These are phyloP conservation scores for Starmerella asiatica DNA, from an alignment of 805 yeast genomes.

Conservation along the genomic window DNA sequence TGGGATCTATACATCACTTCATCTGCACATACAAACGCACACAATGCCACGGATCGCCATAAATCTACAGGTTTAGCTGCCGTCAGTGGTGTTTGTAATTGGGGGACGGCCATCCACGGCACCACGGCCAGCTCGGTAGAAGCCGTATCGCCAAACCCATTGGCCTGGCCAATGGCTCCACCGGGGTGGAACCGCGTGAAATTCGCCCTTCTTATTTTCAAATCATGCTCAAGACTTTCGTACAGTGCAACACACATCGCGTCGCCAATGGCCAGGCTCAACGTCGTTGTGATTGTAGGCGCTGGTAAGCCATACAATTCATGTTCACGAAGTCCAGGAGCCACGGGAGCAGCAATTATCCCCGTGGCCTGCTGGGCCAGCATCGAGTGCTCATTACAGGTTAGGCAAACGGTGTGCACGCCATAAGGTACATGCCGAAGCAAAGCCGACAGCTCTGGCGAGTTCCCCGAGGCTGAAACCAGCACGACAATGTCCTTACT, in stretches of 20 bases:
- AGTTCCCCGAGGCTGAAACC: conserved; percentile 69
- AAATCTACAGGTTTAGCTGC: conserved; percentile 15
- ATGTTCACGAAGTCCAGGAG: conserved; percentile 43
- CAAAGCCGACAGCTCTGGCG: conserved; percentile 54
- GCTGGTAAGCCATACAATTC: conserved; percentile 69
- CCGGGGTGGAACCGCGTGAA: conserved; percentile 79
- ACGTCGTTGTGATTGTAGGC: conserved; percentile 73
- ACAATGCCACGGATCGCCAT: conserved; percentile 18
- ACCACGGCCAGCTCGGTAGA: conserved; percentile 2
- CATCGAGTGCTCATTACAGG: conserved; percentile 46
- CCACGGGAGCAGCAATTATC: conserved; percentile 50
- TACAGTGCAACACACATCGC: conserved; percentile 62
- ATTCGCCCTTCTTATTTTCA: conserved; percentile 36
- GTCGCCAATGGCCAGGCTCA: conserved; percentile 64
- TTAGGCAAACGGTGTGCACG: conserved; percentile 47
- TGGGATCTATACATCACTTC: conserved; percentile 4
- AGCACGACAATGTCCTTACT: conserved; percentile 46
- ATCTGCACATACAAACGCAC: conserved; percentile 8
- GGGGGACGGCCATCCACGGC: conserved; percentile 14
- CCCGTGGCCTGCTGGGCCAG: conserved; percentile 42
- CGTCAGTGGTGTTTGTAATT: conserved; percentile 9
- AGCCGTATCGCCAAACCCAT: conserved; percentile 12
- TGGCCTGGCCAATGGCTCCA: conserved; percentile 66
- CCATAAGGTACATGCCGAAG: conserved; percentile 43
- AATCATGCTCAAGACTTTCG: conserved; percentile 50